Conservation (phyloP, 2,329 filamentous ascomycete genomes). For the Leptographium wingfieldii region DNA sequence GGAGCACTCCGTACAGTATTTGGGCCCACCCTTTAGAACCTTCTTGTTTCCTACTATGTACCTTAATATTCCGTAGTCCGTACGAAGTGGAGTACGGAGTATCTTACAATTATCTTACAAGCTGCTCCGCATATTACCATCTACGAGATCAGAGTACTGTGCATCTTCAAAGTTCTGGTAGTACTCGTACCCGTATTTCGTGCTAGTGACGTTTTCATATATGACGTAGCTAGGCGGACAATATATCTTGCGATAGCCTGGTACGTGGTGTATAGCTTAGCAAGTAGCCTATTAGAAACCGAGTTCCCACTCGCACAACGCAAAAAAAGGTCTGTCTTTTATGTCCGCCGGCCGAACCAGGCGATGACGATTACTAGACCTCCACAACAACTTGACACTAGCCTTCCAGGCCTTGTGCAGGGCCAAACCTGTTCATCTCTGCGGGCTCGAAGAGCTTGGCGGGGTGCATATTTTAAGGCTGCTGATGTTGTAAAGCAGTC, state of each 20-base stretch:
- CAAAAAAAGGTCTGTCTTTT: too few relatives aligned
- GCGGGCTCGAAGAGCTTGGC: slow-evolving; percentile 13
- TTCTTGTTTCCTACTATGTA: too few relatives aligned
- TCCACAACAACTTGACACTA: slow-evolving; percentile 37
- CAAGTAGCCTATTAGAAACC: too few relatives aligned
- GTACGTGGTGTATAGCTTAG: slow-evolving; percentile 24
- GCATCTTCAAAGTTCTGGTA: slow-evolving; percentile 28
- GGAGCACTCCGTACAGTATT: not conserved
- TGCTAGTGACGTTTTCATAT: slow-evolving; percentile 39
- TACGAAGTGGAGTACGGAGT: too few relatives aligned
- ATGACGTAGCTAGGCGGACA: slow-evolving; percentile 41
- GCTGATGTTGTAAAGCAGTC: too few relatives aligned
- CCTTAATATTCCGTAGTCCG: not conserved
- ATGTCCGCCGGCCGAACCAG: slow-evolving; percentile 34
- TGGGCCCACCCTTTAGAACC: not conserved
- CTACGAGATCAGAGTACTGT: slow-evolving; percentile 17
- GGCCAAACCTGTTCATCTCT: slow-evolving; percentile 40
- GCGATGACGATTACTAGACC: slow-evolving; percentile 40
- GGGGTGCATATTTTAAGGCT: slow-evolving; percentile 19
- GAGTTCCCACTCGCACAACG: too few relatives aligned
- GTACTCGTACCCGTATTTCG: too few relatives aligned
- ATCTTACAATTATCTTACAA: slow-evolving; percentile 14
- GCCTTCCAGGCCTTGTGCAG: slow-evolving; percentile 19
- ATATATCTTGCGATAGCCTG: slow-evolving; percentile 33
- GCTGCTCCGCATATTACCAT: slow-evolving; percentile 15